Evolutionary conservation across 2,329 filamentous ascomycete species (phyloP), one percentile per base, ranked within the genome.

Genomic region (Claviceps africana): DNA sequence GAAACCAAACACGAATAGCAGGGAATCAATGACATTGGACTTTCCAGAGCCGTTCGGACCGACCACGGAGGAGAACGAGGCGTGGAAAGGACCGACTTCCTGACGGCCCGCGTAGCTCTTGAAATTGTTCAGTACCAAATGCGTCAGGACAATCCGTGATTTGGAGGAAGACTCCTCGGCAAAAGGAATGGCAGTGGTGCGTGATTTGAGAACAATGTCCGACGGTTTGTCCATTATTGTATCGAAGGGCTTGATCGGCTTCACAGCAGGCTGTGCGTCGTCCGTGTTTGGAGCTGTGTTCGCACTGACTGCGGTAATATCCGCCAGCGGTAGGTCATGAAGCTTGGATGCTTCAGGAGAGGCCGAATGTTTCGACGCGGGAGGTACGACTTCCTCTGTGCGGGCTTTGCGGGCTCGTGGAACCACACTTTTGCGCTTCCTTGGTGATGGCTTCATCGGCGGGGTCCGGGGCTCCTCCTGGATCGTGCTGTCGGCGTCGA

Each of bases 1-100:
- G 72, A 98, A 98, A 51, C 94, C 93, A 64, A 98, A 98, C n/a
- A 98, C 93, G 63, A 98, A 98, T 1, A 98, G 79, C 30, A 98
- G 73, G 2, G 93, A 96, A 69, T 98, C 93, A 64, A 98, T 98
- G 56, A 98, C 94, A 61, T 98, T 98, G 22, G 93, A 97, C 67
- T 98, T 98, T 54, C 93, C 93, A 10, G 93, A 98, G 55, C 93
- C 93, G 65, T 98, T 98, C 48, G 94, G 93, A 0, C 93, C 94
- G 10, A 98, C 93, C 2, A 98, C 93, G 0, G 93, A 96, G 1
- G 93, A 96, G 70, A 98, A 98, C 0, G 93, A 98, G 1, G 88
- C 79, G 66, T 98, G 93, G 66, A 98, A 98, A 0, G 93, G 93
- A 0, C 93, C 93, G 54, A 98, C 93, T 69, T 95, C 85, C 67